Conservation (phyloP, 352 stramenopile species). For the Aphanomyces invadans region DNA sequence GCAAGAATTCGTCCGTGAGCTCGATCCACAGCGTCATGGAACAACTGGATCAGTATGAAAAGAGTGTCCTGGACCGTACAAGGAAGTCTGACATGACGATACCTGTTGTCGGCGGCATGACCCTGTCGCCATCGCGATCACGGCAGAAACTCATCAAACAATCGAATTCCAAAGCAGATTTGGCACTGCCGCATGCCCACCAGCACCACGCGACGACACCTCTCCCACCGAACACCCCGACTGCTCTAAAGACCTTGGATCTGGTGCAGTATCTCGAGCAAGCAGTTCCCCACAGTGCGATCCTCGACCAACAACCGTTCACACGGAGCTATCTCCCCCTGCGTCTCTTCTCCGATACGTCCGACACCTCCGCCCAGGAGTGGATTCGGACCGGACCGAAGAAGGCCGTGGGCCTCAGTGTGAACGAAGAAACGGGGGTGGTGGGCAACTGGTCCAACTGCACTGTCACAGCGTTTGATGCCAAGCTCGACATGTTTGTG, state of each 20-base stretch:
- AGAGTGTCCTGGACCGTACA: not conserved
- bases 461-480: conserved; percentile 64
- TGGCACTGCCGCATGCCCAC: not conserved
- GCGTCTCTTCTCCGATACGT: not conserved
- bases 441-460: conserved; percentile 66
- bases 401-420: conserved; percentile 55
- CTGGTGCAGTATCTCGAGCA: conserved; percentile 15
- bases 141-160: conserved; percentile 20
- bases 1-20: not conserved
- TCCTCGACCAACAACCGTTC: conserved; percentile 1
- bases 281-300: not conserved
- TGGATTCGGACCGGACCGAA: conserved; percentile 33
- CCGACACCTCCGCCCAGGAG: conserved; percentile 13
- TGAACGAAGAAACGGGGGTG: conserved; percentile 47
- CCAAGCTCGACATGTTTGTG: conserved; percentile 38
- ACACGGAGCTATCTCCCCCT: conserved; percentile 5
- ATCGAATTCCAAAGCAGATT: not conserved
- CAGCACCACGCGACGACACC: not conserved
- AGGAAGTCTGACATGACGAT: conserved; percentile 6
- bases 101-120: not conserved
- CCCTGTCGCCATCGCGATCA: conserved; percentile 18
- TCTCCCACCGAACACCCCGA: not conserved
- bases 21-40: conserved; percentile 18
- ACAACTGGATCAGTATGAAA: conserved; percentile 20
- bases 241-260: not conserved